phyloP scores from a whole-genome alignment of 257 asterid genomes.

The Jacaranda copaia region DNA sequence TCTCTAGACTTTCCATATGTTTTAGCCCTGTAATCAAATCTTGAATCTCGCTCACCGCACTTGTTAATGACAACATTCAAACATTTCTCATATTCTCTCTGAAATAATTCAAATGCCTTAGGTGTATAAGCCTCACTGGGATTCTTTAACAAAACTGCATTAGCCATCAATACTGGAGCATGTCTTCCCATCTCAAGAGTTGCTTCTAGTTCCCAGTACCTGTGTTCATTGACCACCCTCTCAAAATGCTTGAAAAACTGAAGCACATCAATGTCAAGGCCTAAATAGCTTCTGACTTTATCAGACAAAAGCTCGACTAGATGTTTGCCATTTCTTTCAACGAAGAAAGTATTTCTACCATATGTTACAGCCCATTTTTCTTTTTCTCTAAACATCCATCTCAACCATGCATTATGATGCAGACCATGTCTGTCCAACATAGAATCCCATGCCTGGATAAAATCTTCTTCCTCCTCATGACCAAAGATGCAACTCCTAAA shows the following conservation, averaged over 20 bases:
- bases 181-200: conserved; percentile 55
- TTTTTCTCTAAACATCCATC: conserved; percentile 69
- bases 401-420: conserved; percentile 64
- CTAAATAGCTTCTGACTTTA: conserved; percentile 51
- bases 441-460: conserved; percentile 54
- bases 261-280: conserved; percentile 52
- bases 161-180: conserved; percentile 60
- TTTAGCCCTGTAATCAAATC: conserved; percentile 60
- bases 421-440: conserved; percentile 61
- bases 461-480: conserved; percentile 68
- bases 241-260: conserved; percentile 60
- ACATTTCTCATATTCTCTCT: conserved; percentile 67
- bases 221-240: conserved; percentile 55
- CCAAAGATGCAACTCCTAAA: conserved; percentile 57
- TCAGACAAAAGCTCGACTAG: conserved; percentile 56
- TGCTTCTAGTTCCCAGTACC: conserved; percentile 57
- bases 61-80: conserved; percentile 56
- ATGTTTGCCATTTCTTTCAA: conserved; percentile 55
- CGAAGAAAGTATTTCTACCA: conserved; percentile 64
- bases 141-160: conserved; percentile 58
- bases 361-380: conserved; percentile 72
- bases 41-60: conserved; percentile 55
- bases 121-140: conserved; percentile 60
- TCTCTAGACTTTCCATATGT: conserved; percentile 61
- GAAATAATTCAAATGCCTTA: conserved; percentile 62